Conservation (phyloP, 768 basidiomycete species). For the Mycena haematopus region DNA sequence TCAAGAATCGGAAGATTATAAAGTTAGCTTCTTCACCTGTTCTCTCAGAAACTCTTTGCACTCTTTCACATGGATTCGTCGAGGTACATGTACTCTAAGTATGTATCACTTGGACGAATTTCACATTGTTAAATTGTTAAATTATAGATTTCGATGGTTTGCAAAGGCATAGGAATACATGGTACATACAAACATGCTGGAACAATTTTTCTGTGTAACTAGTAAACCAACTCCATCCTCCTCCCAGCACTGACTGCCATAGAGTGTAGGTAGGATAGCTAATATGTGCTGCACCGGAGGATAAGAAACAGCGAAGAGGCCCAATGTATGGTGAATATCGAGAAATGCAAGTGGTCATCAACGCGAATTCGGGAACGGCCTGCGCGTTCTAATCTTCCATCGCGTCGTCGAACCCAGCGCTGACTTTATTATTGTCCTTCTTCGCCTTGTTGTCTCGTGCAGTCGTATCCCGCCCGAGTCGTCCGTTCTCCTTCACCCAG, state of each 20-base stretch:
- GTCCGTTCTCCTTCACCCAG: slow-evolving; percentile 57
- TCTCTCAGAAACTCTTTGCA: too few relatives aligned
- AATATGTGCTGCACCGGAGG: slow-evolving; percentile 21
- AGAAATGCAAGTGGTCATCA: slow-evolving; percentile 5
- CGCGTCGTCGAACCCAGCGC: slow-evolving; percentile 49
- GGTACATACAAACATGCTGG: slow-evolving; percentile 27
- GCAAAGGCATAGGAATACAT: slow-evolving; percentile 3
- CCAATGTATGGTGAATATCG: not conserved
- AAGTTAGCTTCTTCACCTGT: too few relatives aligned
- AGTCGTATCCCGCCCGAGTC: slow-evolving; percentile 51
- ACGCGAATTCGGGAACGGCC: too few relatives aligned
- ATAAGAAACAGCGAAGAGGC: not conserved
- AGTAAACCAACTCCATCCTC: slow-evolving; percentile 20
- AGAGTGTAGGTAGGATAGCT: slow-evolving; percentile 22
- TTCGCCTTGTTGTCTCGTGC: slow-evolving; percentile 37
- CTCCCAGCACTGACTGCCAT: slow-evolving; percentile 30
- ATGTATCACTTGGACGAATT: too few relatives aligned
- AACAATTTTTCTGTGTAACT: slow-evolving; percentile 10
- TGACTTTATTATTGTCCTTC: slow-evolving; percentile 26
- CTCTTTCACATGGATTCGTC: too few relatives aligned
- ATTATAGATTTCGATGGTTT: slow-evolving; percentile 4
- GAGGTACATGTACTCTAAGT: too few relatives aligned
- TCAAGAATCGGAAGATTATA: too few relatives aligned
- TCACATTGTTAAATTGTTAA: too few relatives aligned
- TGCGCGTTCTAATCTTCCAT: slow-evolving; percentile 46